Evolutionary conservation across 148 eudicot species (phyloP), one percentile per base, ranked within the genome.

Genomic region (Heliamphora exappendiculata): DNA sequence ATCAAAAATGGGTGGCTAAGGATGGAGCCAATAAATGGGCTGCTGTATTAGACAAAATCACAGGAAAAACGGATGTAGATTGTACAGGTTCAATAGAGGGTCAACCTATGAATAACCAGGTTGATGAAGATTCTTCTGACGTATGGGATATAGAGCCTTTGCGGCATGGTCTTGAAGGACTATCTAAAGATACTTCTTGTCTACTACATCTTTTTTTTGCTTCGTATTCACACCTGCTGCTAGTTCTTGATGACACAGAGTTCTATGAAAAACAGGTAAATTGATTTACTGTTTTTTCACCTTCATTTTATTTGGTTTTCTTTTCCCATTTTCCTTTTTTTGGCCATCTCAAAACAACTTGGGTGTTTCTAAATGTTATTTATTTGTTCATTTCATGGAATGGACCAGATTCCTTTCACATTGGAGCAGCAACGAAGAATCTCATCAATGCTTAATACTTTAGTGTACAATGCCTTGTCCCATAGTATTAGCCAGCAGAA

Each of bases 211-310:
- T 94, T 45, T 94, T 94, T 75, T 92, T 92, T 78, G 90, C 98
- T 37, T 84, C 84, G 5, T 94, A 94, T 82, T 94, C 97, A 13
- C 97, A 92, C 81, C 85, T 94, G 72, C 76, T 94, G 72, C 79
- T 94, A 81, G 89, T 94, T 79, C 93, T 92, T 70, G 98, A 94
- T 75, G 98, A 94, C 83, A 87, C 90, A 66, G 98, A 94, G 86
- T 94, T 94, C 75, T 94, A 92, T 79, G 97, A 94, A 76, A 94
- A 91, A 76, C 98, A 94, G 98, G 98, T 92, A 76, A 65, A 50
- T 54, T 49, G 73, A 37, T 70, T 54, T 26, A 11, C 39, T 65
- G 17, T n/a, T 33, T 13, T 53, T 53, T 57, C 22, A 26, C 17
- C n/a, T 67, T 73, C 37, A 16, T 12, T 50, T 20, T 34, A 41